Evolutionary conservation across 306 rosid genomes (phyloP), one percentile per base, ranked within the genome.

Genomic region (Cicer judaicum): DNA sequence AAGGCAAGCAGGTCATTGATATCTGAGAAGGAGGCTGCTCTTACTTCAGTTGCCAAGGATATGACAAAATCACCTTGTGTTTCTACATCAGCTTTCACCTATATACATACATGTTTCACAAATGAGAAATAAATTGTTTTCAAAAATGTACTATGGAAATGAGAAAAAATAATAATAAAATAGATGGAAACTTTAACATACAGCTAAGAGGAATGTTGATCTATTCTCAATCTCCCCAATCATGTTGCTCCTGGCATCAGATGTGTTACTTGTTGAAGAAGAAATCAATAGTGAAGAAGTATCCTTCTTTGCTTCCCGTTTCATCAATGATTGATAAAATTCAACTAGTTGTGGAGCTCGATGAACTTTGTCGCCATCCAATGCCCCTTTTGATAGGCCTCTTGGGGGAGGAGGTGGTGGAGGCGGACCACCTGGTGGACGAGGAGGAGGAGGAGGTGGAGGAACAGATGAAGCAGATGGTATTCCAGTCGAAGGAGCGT

Each of bases 161-260:
- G 7, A 63, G 66, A 62, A 29, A 68, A 69, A 29, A 3, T 29
- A 53, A 34, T 49, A 41, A 15, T 10, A 61, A 68, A 76, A 56
- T 15, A 57, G 56, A 62, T 47, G 79, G 9, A 68, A 66, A 21
- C 14, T 83, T 82, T 8, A 42, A 85, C 91, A 13, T 78, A 95
- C 99, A 55, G 99, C 99, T 80, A 95, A 71, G 76, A 95, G 97
- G 91, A 95, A 95, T 50, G 99, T 54, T 81, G 98, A 92, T 88
- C 87, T 84, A 76, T 95, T 92, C 68, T 88, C 92, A 71, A 95
- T 95, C 86, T 95, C 99, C 39, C 98, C 97, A 70, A 95, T 95
- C 98, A 95, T 90, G 84, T 90, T 95, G 89, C 90, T 95, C 82
- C 89, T 89, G 5, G 91, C 98, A 83, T 90, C 93, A 44, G 96